Conservation (phyloP, 768 basidiomycete species). For the Astraeus odoratus region DNA sequence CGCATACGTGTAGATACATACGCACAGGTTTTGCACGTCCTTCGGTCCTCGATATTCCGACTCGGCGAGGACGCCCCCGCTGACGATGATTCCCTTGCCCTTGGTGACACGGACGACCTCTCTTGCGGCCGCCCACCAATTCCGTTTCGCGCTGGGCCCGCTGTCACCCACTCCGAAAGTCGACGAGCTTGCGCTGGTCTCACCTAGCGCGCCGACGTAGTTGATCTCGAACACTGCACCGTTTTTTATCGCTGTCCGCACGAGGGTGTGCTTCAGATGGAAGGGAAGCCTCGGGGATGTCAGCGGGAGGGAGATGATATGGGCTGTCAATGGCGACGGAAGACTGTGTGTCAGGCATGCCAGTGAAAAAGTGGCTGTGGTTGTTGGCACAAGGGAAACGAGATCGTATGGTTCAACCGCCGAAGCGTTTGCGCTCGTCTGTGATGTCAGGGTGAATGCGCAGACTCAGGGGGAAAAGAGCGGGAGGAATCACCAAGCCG, state of each 20-base stretch:
- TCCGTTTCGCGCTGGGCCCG: conserved; percentile 54
- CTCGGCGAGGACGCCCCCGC: conserved; percentile 55
- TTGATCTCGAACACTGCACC: conserved; percentile 79
- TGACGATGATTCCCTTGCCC: conserved; percentile 68
- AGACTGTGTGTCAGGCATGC: conserved; percentile 76
- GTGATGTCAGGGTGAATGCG: background rate
- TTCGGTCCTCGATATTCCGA: conserved; percentile 62
- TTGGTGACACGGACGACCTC: conserved; percentile 78
- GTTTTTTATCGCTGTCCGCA: conserved; percentile 74
- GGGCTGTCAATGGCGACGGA: conserved; percentile 71
- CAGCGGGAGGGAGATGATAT: conserved; percentile 75
- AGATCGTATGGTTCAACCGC: conserved; percentile 67
- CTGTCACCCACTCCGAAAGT: conserved; percentile 46
- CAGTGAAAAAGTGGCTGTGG: conserved; percentile 61
- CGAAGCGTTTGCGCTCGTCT: conserved; percentile 68
- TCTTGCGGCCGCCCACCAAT: conserved; percentile 78
- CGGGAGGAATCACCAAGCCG: conserved; percentile 49
- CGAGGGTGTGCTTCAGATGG: conserved; percentile 75
- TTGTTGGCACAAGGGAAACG: conserved; percentile 69
- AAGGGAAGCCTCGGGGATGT: conserved; percentile 74
- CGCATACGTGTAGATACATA: conserved; percentile 1
- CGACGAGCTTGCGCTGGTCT: conserved; percentile 40
- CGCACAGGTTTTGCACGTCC: conserved; percentile 74
- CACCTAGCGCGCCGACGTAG: conserved; percentile 68
- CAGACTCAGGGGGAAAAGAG: background rate